phyloP scores from a whole-genome alignment of 192 early-diverging fungal species.

The Coemansia sp. region DNA sequence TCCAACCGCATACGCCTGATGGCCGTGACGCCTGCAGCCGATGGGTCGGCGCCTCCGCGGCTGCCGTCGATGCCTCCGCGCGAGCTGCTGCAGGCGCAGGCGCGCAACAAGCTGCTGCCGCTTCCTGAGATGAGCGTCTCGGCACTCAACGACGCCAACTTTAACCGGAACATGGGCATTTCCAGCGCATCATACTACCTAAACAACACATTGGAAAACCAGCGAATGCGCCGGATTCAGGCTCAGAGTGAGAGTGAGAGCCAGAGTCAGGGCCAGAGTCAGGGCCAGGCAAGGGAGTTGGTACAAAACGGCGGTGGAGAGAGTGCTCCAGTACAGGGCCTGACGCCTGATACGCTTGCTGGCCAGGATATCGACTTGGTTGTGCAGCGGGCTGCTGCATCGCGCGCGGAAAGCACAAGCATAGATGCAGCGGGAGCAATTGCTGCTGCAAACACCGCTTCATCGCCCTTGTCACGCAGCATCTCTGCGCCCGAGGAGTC shows the following conservation, averaged over 20 bases:
- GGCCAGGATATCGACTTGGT: too few relatives aligned
- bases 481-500: not conserved
- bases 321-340: not conserved
- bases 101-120: constrained; percentile 31
- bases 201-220: constrained; percentile 16
- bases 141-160: constrained; percentile 26
- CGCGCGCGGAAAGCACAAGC: too few relatives aligned
- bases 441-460: not conserved
- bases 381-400: too few relatives aligned
- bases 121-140: constrained; percentile 28
- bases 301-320: not conserved
- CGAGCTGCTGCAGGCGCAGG: constrained; percentile 24
- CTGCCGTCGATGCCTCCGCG: constrained; percentile 39
- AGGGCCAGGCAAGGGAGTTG: not conserved
- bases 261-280: not conserved
- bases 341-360: not conserved
- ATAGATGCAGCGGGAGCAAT: not conserved
- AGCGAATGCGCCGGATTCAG: too few relatives aligned
- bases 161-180: constrained; percentile 20
- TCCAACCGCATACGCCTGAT: constrained; percentile 44
- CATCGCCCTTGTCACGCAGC: not conserved
- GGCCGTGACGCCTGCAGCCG: constrained; percentile 41
- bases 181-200: constrained; percentile 40
- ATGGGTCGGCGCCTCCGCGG: constrained; percentile 42
- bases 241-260: too few relatives aligned